Evolutionary conservation across 192 early-diverging fungal genomes (phyloP), one percentile per base, ranked within the genome.

Genomic region (Kappamyces sp.): DNA sequence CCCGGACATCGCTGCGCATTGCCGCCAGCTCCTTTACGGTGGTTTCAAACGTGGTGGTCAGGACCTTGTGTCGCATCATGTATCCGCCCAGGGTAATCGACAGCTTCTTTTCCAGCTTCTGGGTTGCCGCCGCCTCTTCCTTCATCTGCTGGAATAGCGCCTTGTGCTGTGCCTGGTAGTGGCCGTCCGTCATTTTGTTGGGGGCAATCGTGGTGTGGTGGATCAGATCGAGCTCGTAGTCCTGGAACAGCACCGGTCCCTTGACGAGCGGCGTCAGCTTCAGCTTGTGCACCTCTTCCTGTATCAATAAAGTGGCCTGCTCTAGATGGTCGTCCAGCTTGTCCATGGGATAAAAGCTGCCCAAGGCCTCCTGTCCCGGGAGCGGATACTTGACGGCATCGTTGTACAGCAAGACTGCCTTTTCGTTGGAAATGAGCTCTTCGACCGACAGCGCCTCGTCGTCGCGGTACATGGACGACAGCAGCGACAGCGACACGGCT

Each of bases 91-190:
- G 68, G 4, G 75, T 75, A 10, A 94, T 75, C 8, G 69, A 76
- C 23, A 93, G 65, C 55, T 87, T 87, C 63, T 89, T 90, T 66
- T 98, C 95, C 10, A 89, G 53, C 68, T 95, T 95, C n/a, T 74
- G 68, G 8, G 91, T 92, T 40, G 77, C 78, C 2, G 72, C 62
- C 0, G 92, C 87, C 42, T 92, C 85, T 39, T 77, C 70, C 12
- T 79, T 73, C 90, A 96, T 92, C 2, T 72, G 52, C 58, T 79
- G 76, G 12, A 87, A 82, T 48, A 85, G 77, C 4, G 67, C 36
- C 71, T 88, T 65, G 35, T 74, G 62, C 49, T 72, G 55, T 31
- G 42, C 51, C 12, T 48, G 6, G 48, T 66, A 51, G 5, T 46
- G 42, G 5, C 34, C 1, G 34, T 59, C 39, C 15, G 32, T 40